phyloP scores from a whole-genome alignment of 257 asterid species.

The Solanum chiquidenum region DNA sequence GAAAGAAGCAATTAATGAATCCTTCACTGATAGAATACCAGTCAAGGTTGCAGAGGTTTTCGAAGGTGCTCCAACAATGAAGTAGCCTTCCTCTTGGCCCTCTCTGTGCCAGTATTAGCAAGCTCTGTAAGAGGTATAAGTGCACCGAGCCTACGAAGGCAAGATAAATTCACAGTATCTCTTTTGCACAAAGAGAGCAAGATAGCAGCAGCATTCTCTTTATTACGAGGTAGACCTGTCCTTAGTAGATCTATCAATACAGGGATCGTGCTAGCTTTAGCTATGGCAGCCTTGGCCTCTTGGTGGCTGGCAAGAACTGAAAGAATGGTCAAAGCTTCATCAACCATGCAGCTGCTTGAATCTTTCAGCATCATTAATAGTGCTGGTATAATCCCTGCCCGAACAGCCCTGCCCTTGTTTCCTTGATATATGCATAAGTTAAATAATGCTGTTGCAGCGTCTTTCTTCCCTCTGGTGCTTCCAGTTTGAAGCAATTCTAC shows the following conservation, averaged over 20 bases:
- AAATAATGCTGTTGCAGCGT: slow-evolving; percentile 91
- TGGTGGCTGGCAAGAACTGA: slow-evolving; percentile 83
- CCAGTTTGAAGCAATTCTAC: slow-evolving; percentile 74
- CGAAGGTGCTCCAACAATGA: slow-evolving; percentile 68
- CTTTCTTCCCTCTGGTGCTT: slow-evolving; percentile 81
- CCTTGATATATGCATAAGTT: slow-evolving; percentile 84
- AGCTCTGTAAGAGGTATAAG: slow-evolving; percentile 62
- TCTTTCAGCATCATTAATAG: slow-evolving; percentile 70
- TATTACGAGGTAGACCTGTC: slow-evolving; percentile 56
- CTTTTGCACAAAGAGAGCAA: slow-evolving; percentile 76
- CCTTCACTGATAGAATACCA: not conserved
- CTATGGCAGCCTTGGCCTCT: slow-evolving; percentile 72
- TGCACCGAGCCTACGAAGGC: slow-evolving; percentile 73
- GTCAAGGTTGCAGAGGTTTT: slow-evolving; percentile 26
- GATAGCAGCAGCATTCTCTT: slow-evolving; percentile 77
- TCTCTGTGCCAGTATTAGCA: slow-evolving; percentile 72
- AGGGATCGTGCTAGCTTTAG: slow-evolving; percentile 69
- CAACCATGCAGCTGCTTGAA: slow-evolving; percentile 58
- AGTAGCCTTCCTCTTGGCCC: slow-evolving; percentile 76
- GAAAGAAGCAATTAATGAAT: not conserved
- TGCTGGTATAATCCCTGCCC: slow-evolving; percentile 70
- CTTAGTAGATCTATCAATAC: slow-evolving; percentile 66
- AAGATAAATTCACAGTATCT: slow-evolving; percentile 52
- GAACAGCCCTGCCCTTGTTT: slow-evolving; percentile 88
- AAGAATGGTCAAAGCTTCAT: slow-evolving; percentile 84